Evolutionary conservation across 345 rosid genomes (phyloP), one percentile per base, ranked within the genome.

Genomic region (Aquilaria malaccensis): DNA sequence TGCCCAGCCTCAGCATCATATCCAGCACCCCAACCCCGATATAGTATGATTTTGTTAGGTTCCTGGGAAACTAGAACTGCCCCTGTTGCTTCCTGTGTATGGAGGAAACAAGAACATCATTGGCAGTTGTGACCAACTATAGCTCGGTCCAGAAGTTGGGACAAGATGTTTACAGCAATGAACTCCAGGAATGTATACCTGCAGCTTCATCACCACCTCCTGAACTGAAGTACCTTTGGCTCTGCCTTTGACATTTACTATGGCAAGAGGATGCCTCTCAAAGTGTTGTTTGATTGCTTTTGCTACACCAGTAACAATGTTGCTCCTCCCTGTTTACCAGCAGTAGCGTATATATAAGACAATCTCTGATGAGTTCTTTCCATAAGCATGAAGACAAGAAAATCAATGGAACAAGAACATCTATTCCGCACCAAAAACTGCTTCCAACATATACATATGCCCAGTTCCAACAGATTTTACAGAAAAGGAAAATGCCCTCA

Each of bases 181-280:
- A 56, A 52, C 45, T 54, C 46, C 2, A 11, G 58, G 33, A 9
- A 30, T 13, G 45, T 77, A 59, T 45, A 91, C 97, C 94, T 93
- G 83, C 59, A 93, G 85, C 87, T 81, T 81, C 70, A 78, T 70
- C 61, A 83, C 80, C 70, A 93, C 82, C 78, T 93, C 98, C 71
- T 83, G 96, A 61, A 89, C 82, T 2, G 97, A 93, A 55, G 98
- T 93, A 61, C 97, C 97, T 69, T 84, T 80, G 37, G 98, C 98
- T 71, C 98, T 82, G 63, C 97, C 96, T 78, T 93, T 87, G 55
- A 93, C 83, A 52, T 83, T 84, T 33, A 93, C 97, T 41, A 89
- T 84, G 58, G 96, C 97, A 45, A 93, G 80, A 67, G 94, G 96
- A 67, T 87, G 73, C 79, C 71, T 93, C 74, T 72, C 50, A 69